Evolutionary conservation across 192 early-diverging fungal species (phyloP).

Genomic region (Coemansia sp.): DNA sequence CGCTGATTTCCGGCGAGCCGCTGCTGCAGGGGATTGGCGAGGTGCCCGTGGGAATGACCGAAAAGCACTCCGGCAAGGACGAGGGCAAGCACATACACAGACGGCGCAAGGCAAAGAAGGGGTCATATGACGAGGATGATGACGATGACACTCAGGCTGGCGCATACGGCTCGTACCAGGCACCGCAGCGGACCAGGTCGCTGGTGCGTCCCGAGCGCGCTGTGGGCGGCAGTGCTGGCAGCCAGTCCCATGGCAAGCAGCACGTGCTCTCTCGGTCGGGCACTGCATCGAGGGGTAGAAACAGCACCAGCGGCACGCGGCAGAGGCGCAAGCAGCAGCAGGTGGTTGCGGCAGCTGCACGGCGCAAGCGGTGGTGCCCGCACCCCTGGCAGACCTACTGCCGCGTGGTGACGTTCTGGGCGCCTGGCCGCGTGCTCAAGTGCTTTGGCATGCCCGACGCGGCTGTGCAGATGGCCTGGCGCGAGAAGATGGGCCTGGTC

Average conservation of each 20-base stretch:
- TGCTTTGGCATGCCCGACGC: conserved; percentile 62
- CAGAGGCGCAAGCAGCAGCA: conserved; percentile 44
- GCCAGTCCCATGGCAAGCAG: conserved; percentile 18
- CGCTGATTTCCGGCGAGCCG: conserved; percentile 41
- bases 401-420: conserved; percentile 60
- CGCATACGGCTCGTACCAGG: conserved; percentile 38
- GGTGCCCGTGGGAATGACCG: conserved; percentile 7
- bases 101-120: conserved; percentile 15
- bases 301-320: conserved; percentile 20
- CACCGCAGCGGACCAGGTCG: conserved; percentile 62
- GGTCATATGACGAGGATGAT: conserved; percentile 13
- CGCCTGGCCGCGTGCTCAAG: conserved; percentile 56
- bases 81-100: conserved; percentile 33
- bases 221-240: conserved; percentile 22
- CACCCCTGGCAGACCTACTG: conserved; percentile 60
- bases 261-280: conserved; percentile 17
- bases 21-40: conserved; percentile 46
- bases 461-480: conserved; percentile 76
- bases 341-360: conserved; percentile 6
- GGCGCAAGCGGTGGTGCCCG: conserved; percentile 39
- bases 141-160: conserved; percentile 10
- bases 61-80: conserved; percentile 7
- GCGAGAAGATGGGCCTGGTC: conserved; percentile 90
- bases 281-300: not conserved
- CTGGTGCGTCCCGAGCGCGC: conserved; percentile 71